Evolutionary conservation across 2,329 filamentous ascomycete species (phyloP).

Genomic region (Huntiella decipiens): DNA sequence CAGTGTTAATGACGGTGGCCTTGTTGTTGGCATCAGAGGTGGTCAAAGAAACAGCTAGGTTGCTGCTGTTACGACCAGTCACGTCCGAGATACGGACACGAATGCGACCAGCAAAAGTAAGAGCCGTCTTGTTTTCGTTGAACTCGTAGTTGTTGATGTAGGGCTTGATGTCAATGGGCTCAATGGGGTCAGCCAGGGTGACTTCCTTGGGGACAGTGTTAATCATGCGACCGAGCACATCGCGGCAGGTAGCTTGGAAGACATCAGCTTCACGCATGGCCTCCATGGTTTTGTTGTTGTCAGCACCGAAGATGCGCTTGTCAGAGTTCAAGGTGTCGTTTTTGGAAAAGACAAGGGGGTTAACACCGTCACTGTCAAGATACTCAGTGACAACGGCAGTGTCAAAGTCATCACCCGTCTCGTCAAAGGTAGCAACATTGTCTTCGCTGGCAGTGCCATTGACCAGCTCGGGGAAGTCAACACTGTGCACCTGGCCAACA

Average conservation of each 20-base stretch:
- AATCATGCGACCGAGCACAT: constrained; percentile 20
- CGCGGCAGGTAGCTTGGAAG: constrained; percentile 20
- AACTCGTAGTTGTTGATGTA: constrained; percentile 16
- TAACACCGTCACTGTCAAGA: constrained; percentile 21
- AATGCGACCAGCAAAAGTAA: constrained; percentile 16
- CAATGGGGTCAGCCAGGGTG: constrained; percentile 16
- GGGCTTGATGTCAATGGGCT: constrained; percentile 18
- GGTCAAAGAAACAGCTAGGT: constrained; percentile 15
- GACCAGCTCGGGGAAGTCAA: constrained; percentile 15
- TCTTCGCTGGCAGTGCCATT: constrained; percentile 20
- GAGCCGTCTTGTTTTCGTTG: constrained; percentile 13
- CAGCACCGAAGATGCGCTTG: constrained; percentile 23
- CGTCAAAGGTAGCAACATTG: constrained; percentile 20
- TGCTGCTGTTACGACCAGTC: constrained; percentile 13
- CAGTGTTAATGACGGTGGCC: constrained; percentile 3
- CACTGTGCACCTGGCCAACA: constrained; percentile 25
- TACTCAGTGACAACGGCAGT: constrained; percentile 26
- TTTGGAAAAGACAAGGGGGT: constrained; percentile 23
- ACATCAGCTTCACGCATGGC: constrained; percentile 19
- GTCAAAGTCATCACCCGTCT: constrained; percentile 23
- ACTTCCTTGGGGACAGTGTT: constrained; percentile 18
- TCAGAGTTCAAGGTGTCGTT: constrained; percentile 24
- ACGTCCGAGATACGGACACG: constrained; percentile 13
- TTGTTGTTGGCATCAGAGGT: constrained; percentile 13
- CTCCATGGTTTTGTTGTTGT: constrained; percentile 25